A percentile compares a stretch with the other conserved stretches of the same genome.
phyloP scores from a whole-genome alignment of 768 basidiomycete species.

The Butyriboletus loyo region DNA sequence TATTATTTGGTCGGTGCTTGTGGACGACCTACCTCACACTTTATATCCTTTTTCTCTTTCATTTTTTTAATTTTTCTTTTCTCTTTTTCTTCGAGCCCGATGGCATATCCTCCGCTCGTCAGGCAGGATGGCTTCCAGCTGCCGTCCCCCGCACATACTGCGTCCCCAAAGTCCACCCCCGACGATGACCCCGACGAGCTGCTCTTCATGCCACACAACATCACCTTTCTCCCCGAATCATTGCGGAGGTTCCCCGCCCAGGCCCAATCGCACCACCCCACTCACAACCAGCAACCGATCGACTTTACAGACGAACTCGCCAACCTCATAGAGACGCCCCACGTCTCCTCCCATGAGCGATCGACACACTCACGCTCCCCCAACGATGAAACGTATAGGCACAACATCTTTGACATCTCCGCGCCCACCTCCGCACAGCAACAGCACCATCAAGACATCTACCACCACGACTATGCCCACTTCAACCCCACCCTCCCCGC shows the following conservation, averaged over 20 bases:
- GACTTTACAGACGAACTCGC: conserved; percentile 73
- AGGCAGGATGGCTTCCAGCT: conserved; percentile 76
- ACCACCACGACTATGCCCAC: conserved; percentile 35
- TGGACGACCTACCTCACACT: not conserved
- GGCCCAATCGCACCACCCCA: conserved; percentile 11
- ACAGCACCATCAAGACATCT: conserved; percentile 29
- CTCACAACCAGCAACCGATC: conserved; percentile 28
- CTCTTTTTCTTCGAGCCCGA: not conserved
- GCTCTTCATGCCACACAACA: conserved; percentile 45
- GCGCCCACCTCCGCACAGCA: conserved; percentile 39
- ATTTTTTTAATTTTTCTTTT: not conserved
- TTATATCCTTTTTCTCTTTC: not conserved
- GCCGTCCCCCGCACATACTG: conserved; percentile 41
- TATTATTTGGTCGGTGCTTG: conserved; percentile 14
- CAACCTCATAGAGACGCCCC: conserved; percentile 45
- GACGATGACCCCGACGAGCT: conserved; percentile 27
- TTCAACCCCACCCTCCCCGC: conserved; percentile 52
- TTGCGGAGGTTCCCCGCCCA: conserved; percentile 50
- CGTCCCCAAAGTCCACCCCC: conserved; percentile 28
- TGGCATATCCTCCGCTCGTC: conserved; percentile 37
- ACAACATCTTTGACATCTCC: conserved; percentile 65
- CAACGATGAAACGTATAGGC: conserved; percentile 43
- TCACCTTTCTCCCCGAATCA: conserved; percentile 49
- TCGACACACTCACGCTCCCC: conserved; percentile 41
- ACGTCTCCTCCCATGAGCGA: conserved; percentile 38